These are phyloP conservation scores for Aspergillus fumigatiaffinis DNA, from an alignment of 2,329 filamentous ascomycete genomes.

Conservation along the genomic window DNA sequence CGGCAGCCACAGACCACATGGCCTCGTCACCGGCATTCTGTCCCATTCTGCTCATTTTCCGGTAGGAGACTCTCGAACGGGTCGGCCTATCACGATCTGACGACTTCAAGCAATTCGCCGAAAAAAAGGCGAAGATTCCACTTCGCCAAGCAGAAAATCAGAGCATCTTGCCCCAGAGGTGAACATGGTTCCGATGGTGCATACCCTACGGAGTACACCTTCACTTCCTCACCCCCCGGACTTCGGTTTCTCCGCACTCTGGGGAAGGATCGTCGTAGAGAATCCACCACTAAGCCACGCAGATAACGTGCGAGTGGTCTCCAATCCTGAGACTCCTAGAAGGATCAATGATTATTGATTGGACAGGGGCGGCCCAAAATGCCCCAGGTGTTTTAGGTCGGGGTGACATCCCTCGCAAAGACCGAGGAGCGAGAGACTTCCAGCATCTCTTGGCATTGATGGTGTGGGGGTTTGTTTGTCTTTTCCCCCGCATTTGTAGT, in stretches of 20 bases:
- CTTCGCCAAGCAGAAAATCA: background rate
- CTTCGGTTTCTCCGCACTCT: conserved; percentile 5
- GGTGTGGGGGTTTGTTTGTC: background rate
- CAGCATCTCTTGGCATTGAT: background rate
- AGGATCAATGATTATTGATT: background rate
- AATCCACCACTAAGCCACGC: conserved; percentile 11
- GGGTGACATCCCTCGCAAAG: conserved; percentile 2
- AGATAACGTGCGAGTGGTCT: background rate
- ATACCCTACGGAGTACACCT: too few relatives aligned
- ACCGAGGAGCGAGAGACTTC: background rate
- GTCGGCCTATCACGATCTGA: background rate
- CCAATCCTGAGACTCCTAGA: background rate
- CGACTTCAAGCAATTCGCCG: background rate
- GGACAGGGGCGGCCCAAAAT: background rate
- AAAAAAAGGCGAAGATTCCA: background rate
- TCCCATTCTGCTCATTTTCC: background rate
- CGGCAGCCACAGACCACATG: background rate
- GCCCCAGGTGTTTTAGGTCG: background rate
- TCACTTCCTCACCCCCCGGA: conserved; percentile 4
- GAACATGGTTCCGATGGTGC: background rate
- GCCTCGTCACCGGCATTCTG: background rate
- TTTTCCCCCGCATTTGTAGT: background rate
- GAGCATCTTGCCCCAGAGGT: background rate
- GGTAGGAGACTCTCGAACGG: background rate
- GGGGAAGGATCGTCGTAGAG: conserved; percentile 13